A percentile compares a stretch with the other conserved stretches of the same genome.
Evolutionary conservation across 2,329 filamentous ascomycete species (phyloP).

Genomic region (Paramyrothecium sp.): DNA sequence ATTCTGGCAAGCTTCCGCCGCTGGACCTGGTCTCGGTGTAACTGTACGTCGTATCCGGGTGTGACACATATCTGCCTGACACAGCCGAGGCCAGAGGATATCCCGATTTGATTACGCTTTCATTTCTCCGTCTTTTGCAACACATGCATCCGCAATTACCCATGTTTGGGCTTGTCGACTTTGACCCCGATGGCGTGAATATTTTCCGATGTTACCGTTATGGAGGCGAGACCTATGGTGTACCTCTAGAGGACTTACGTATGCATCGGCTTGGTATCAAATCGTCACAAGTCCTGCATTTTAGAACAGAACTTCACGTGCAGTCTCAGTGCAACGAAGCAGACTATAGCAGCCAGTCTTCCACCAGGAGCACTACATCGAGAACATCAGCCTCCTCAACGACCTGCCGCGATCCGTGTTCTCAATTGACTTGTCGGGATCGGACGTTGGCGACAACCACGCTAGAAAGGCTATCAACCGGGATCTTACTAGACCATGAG

Average conservation of each 20-base stretch:
- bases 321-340: background rate
- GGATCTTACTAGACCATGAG: constrained; percentile 22
- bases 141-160: constrained; percentile 46
- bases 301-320: background rate
- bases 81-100: constrained; percentile 71
- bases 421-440: constrained; percentile 52
- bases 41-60: background rate
- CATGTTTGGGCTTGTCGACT: constrained; percentile 68
- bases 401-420: constrained; percentile 22
- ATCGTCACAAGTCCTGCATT: constrained; percentile 36
- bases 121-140: constrained; percentile 58
- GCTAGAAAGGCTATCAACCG: constrained; percentile 40
- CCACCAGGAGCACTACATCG: background rate
- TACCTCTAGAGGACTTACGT: constrained; percentile 37
- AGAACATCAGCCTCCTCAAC: constrained; percentile 21
- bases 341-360: constrained; percentile 7
- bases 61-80: too few relatives aligned
- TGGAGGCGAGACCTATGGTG: constrained; percentile 48
- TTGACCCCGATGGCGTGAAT: constrained; percentile 72
- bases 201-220: constrained; percentile 74
- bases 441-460: constrained; percentile 55
- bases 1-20: constrained; percentile 50
- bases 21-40: constrained; percentile 56
- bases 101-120: constrained; percentile 70
- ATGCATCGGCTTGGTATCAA: constrained; percentile 66